Evolutionary conservation across 257 asterid species (phyloP).

Genomic region (Prunella vulgaris): DNA sequence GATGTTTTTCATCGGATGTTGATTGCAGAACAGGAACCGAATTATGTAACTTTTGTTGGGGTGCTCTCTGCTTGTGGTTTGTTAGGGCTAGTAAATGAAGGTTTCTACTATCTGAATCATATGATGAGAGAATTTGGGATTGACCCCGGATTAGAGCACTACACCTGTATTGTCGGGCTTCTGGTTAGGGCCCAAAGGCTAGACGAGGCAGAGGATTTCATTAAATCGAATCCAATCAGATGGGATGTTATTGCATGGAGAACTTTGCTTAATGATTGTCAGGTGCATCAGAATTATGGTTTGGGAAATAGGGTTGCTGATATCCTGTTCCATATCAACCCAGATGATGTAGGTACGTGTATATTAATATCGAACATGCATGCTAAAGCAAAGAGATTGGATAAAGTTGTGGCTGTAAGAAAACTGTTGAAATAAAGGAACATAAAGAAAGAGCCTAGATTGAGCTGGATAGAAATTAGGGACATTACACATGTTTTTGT

Average conservation of each 20-base stretch:
- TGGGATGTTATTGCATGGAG: slow-evolving; percentile 85
- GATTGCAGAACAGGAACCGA: slow-evolving; percentile 47
- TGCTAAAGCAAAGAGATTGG: slow-evolving; percentile 80
- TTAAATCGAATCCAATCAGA: slow-evolving; percentile 43
- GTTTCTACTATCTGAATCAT: slow-evolving; percentile 55
- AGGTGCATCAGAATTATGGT: slow-evolving; percentile 53
- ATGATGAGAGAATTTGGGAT: slow-evolving; percentile 50
- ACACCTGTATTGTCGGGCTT: slow-evolving; percentile 73
- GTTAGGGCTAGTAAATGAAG: slow-evolving; percentile 61
- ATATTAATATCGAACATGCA: slow-evolving; percentile 71
- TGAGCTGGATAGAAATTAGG: slow-evolving; percentile 85
- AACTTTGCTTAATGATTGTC: slow-evolving; percentile 79
- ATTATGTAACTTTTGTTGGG: slow-evolving; percentile 65
- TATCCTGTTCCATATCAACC: slow-evolving; percentile 44
- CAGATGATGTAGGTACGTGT: slow-evolving; percentile 67
- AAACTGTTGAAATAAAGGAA: slow-evolving; percentile 55
- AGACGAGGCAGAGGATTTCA: slow-evolving; percentile 65
- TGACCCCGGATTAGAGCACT: slow-evolving; percentile 80
- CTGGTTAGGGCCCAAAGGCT: slow-evolving; percentile 66
- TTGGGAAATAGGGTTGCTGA: slow-evolving; percentile 63
- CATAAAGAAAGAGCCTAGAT: slow-evolving; percentile 85
- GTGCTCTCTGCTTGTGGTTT: slow-evolving; percentile 79
- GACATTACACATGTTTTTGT: slow-evolving; percentile 59
- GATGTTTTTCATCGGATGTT: slow-evolving; percentile 52
- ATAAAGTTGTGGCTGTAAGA: slow-evolving; percentile 47